These are phyloP conservation scores for Saccharomyces uvarum DNA, from an alignment of 1,139 yeast genomes.

Conservation along the genomic window DNA sequence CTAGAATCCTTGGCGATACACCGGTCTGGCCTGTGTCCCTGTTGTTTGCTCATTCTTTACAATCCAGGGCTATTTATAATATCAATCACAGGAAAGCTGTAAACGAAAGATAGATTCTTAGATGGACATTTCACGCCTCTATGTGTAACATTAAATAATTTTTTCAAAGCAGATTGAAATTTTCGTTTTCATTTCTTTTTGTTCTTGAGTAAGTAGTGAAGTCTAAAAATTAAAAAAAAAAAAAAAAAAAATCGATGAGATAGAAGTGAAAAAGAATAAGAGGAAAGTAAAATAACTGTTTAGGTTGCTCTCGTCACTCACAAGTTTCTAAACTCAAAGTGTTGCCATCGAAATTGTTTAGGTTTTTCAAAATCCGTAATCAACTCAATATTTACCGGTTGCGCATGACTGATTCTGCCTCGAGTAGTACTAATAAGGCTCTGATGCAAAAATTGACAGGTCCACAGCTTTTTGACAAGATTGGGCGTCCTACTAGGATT, in stretches of 20 bases:
- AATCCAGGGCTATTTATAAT: conserved; percentile 47
- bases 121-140: neutral
- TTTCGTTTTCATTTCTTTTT: neutral
- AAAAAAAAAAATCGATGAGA: neutral
- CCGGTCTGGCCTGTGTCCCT: conserved; percentile 78
- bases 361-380: neutral
- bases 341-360: neutral
- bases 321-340: neutral
- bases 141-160: neutral
- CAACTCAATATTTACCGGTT: neutral
- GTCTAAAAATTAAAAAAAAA: neutral
- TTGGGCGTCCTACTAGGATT: conserved; percentile 73
- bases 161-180: neutral
- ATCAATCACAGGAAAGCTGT: conserved; percentile 11
- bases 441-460: conserved; percentile 40
- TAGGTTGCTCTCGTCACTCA: neutral
- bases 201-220: neutral
- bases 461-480: conserved; percentile 56
- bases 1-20: conserved; percentile 67
- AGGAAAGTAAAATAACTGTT: neutral
- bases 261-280: neutral
- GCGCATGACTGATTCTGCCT: neutral
- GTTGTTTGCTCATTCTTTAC: conserved; percentile 68
- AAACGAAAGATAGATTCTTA: neutral
- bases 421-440: conserved; percentile 4